Conservation (phyloP, 2,329 filamentous ascomycete genomes). For the Ceratocystis eucalypticola region DNA sequence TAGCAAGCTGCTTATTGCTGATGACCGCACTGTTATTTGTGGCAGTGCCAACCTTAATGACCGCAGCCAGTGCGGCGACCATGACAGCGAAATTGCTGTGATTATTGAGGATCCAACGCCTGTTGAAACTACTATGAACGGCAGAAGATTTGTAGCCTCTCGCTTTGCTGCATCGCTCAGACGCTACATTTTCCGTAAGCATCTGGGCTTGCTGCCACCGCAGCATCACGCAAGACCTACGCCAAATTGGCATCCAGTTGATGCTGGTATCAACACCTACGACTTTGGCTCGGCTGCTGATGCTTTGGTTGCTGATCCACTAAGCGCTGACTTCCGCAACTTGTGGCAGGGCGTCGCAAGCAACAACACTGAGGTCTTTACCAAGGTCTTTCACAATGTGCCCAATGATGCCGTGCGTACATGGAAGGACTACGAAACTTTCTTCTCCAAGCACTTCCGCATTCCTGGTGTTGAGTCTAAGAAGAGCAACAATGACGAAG, state of each 20-base stretch:
- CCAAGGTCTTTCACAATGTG: slow-evolving; percentile 67
- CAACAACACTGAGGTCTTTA: slow-evolving; percentile 69
- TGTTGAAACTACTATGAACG: slow-evolving; percentile 60
- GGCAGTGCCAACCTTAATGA: slow-evolving; percentile 51
- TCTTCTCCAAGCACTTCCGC: slow-evolving; percentile 55
- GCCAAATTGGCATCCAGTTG: slow-evolving; percentile 64
- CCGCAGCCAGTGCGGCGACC: slow-evolving; percentile 63
- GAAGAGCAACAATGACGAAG: slow-evolving; percentile 28
- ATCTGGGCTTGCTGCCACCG: slow-evolving; percentile 67
- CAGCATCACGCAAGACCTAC: slow-evolving; percentile 55
- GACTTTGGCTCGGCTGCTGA: slow-evolving; percentile 57
- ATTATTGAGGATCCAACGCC: slow-evolving; percentile 66
- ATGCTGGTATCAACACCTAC: slow-evolving; percentile 56
- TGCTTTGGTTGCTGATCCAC: slow-evolving; percentile 58
- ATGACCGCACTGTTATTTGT: slow-evolving; percentile 70
- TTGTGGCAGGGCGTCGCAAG: slow-evolving; percentile 62
- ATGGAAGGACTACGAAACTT: slow-evolving; percentile 61
- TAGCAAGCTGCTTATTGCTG: slow-evolving; percentile 63
- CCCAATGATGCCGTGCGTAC: slow-evolving; percentile 54
- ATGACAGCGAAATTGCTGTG: slow-evolving; percentile 84
- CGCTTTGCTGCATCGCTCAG: slow-evolving; percentile 69
- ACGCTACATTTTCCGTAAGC: slow-evolving; percentile 78
- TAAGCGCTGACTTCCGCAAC: slow-evolving; percentile 52
- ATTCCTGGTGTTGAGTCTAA: slow-evolving; percentile 34
- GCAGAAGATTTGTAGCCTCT: slow-evolving; percentile 55